phyloP scores from a whole-genome alignment of 495 filamentous ascomycete genomes.

The Trichoderma erinaceum region DNA sequence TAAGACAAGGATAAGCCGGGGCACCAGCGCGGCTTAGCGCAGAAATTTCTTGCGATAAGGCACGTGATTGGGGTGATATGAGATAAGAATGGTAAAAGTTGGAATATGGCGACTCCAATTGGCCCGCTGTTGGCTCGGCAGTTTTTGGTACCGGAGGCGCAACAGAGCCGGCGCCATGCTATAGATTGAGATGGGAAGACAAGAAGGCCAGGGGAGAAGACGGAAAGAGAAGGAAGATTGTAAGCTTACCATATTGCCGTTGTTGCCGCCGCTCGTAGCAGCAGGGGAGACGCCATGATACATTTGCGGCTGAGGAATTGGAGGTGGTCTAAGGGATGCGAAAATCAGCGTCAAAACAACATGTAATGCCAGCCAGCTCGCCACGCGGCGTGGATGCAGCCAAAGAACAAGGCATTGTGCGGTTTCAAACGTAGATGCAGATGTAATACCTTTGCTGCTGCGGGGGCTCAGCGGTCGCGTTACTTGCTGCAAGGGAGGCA shows the following conservation, averaged over 20 bases:
- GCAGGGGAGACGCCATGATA: slow-evolving; percentile 63
- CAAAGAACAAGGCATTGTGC: background rate
- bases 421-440: background rate
- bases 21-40: background rate
- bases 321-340: slow-evolving; percentile 20
- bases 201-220: slow-evolving; percentile 8
- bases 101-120: slow-evolving; percentile 7
- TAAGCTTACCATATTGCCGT: slow-evolving; percentile 59
- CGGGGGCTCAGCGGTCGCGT: slow-evolving; percentile 51
- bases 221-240: slow-evolving; percentile 18
- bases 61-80: slow-evolving; percentile 15
- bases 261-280: slow-evolving; percentile 59
- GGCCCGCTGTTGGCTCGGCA: slow-evolving; percentile 15
- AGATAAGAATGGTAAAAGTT: slow-evolving; percentile 11
- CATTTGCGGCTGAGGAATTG: slow-evolving; percentile 17
- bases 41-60: slow-evolving; percentile 15
- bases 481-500: slow-evolving; percentile 57
- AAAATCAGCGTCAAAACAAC: background rate
- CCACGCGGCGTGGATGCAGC: background rate
- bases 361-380: background rate
- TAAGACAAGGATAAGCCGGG: slow-evolving; percentile 13
- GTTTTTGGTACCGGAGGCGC: background rate
- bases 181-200: background rate
- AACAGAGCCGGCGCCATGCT: slow-evolving; percentile 10
- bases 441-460: slow-evolving; percentile 55